Evolutionary conservation across 257 asterid genomes (phyloP).

Genomic region (Eucommia ulmoides): DNA sequence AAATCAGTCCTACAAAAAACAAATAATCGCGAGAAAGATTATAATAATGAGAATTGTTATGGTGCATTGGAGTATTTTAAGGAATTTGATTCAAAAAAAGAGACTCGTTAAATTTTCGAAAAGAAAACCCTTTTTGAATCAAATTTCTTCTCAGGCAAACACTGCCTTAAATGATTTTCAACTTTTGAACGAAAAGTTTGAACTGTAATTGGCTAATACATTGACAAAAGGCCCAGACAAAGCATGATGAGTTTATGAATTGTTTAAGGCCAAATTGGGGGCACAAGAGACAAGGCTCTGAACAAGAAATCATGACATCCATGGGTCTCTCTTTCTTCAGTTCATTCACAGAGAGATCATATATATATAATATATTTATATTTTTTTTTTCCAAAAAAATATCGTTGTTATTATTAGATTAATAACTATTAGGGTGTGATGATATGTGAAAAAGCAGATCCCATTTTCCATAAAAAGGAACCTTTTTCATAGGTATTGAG

Average conservation of each 20-base stretch:
- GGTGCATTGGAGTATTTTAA: too few relatives aligned
- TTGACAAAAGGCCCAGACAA: neutral
- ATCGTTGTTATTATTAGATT: neutral
- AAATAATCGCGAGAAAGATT: too few relatives aligned
- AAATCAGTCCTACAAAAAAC: too few relatives aligned
- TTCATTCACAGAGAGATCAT: neutral
- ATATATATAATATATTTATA: neutral
- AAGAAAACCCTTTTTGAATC: neutral
- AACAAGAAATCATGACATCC: neutral
- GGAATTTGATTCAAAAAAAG: too few relatives aligned
- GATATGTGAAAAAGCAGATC: conserved; percentile 39
- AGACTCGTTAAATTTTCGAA: too few relatives aligned
- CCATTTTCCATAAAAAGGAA: conserved; percentile 35
- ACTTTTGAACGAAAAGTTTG: too few relatives aligned
- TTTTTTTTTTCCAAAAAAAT: too few relatives aligned
- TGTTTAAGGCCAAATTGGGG: neutral
- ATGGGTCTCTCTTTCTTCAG: neutral
- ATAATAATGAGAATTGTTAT: too few relatives aligned
- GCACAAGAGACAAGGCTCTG: neutral
- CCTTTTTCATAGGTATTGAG: conserved; percentile 27
- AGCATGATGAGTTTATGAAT: neutral
- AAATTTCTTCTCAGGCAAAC: too few relatives aligned
- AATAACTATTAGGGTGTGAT: conserved; percentile 11
- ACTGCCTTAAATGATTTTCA: too few relatives aligned
- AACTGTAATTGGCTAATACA: neutral